Percentiles rank a stretch among this genome's conserved stretches.
Conservation (phyloP, 768 basidiomycete genomes). For the Neoboletus subvelutipes region DNA sequence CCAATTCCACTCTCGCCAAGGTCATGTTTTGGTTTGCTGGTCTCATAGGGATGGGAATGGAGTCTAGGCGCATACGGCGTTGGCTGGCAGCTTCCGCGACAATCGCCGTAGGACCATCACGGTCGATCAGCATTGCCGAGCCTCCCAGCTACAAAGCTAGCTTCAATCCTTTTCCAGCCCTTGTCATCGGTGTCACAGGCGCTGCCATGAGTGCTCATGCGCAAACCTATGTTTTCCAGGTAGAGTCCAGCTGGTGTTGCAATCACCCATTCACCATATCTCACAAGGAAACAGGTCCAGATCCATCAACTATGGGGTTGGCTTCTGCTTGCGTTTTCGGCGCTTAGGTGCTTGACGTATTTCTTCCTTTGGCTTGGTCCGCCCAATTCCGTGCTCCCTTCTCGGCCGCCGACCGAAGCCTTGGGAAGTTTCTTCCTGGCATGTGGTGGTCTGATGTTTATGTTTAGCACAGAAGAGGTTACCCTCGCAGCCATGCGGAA, state of each 20-base stretch:
- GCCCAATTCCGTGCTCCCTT: constrained; percentile 80
- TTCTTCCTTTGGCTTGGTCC: constrained; percentile 92
- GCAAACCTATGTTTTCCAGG: constrained; percentile 90
- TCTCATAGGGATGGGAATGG: constrained; percentile 83
- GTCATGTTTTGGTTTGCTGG: constrained; percentile 97
- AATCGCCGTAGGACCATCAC: constrained; percentile 31
- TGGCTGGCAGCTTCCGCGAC: constrained; percentile 68
- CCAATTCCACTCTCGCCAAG: constrained; percentile 29
- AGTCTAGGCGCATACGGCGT: constrained; percentile 67
- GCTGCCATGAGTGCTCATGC: constrained; percentile 91
- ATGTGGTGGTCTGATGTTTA: constrained; percentile 86
- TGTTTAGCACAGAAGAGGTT: constrained; percentile 87
- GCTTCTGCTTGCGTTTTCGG: constrained; percentile 73
- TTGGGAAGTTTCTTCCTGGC: constrained; percentile 85
- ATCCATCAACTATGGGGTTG: constrained; percentile 92
- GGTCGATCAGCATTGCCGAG: constrained; percentile 46
- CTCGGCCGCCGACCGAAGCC: constrained; percentile 91
- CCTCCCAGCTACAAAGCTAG: constrained; percentile 72
- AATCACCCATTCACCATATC: neutral
- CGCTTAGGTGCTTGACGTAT: constrained; percentile 85
- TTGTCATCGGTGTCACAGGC: constrained; percentile 92
- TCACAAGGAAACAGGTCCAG: constrained; percentile 55
- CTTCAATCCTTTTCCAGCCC: constrained; percentile 91
- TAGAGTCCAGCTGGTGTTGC: constrained; percentile 18
- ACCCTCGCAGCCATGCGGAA: constrained; percentile 89